Conservation (phyloP, 257 asterid species). For the Rhazya stricta region DNA sequence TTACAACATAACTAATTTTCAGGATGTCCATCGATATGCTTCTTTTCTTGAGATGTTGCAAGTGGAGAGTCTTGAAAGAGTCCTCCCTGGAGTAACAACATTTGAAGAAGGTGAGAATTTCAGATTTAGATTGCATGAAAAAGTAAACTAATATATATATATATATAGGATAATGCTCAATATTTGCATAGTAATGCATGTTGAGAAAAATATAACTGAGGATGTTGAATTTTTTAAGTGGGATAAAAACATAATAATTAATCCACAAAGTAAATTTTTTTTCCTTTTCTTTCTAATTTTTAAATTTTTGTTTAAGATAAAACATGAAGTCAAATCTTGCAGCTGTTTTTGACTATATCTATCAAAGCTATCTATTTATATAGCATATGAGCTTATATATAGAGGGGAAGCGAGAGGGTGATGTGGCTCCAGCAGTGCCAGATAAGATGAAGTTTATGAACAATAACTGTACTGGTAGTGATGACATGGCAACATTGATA, state of each 20-base stretch:
- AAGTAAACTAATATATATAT: not conserved
- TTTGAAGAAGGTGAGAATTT: conserved; percentile 57
- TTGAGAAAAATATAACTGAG: not conserved
- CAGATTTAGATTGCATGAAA: not conserved
- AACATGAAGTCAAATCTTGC: not conserved
- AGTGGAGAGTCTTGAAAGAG: conserved; percentile 51
- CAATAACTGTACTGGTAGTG: no score
- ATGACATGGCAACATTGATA: no score
- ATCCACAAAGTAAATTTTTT: not conserved
- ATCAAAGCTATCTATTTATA: not conserved
- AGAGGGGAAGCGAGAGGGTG: not conserved
- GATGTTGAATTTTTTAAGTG: not conserved
- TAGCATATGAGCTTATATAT: not conserved
- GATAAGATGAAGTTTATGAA: no score
- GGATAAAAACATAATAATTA: not conserved
- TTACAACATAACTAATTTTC: conserved; percentile 19
- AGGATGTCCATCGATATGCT: conserved; percentile 65
- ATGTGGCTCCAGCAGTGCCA: no score
- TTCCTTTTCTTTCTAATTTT: no score
- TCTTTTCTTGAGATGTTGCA: conserved; percentile 79
- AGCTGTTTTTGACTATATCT: not conserved
- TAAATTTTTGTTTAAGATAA: no score
- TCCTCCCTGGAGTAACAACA: conserved; percentile 74
- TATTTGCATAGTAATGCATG: not conserved
- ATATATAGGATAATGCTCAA: not conserved